Percentiles rank a stretch among this genome's conserved stretches.
These are phyloP conservation scores for Musa acuminata DNA, from an alignment of 176 grass and related monocot species.

Conservation along the genomic window DNA sequence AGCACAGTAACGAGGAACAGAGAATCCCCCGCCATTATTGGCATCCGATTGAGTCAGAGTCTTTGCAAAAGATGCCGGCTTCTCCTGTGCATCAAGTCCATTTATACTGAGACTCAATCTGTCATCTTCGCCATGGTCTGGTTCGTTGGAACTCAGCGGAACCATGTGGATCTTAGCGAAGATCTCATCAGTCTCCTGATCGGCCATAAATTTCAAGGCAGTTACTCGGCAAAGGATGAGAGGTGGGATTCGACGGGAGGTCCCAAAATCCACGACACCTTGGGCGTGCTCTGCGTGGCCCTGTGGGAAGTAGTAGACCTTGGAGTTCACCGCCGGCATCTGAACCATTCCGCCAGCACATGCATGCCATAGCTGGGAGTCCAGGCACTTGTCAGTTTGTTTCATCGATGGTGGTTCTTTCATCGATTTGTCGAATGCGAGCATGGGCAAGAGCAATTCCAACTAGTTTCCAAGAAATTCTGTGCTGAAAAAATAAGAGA, in stretches of 20 bases:
- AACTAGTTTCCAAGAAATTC: not conserved
- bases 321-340: conserved; percentile 57
- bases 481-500: not conserved
- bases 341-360: conserved; percentile 83
- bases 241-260: conserved; percentile 26
- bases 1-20: conserved; percentile 94
- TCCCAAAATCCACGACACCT: conserved; percentile 14
- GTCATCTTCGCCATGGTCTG: conserved; percentile 14
- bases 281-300: conserved; percentile 81
- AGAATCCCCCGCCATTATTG: conserved; percentile 96
- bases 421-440: not conserved
- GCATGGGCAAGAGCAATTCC: conserved; percentile 2
- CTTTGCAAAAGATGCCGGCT: conserved; percentile 87
- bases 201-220: conserved; percentile 54
- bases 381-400: conserved; percentile 47
- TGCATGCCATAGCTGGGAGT: conserved; percentile 86
- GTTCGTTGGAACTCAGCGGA: conserved; percentile 30
- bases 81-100: conserved; percentile 24
- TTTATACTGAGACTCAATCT: conserved; percentile 18
- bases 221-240: conserved; percentile 45
- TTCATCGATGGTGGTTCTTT: conserved; percentile 42
- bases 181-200: conserved; percentile 71
- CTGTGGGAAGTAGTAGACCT: conserved; percentile 93
- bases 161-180: conserved; percentile 54
- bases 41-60: conserved; percentile 98